Base-by-base conservation (phyloP, 257 asterid genomes). In the Petrea volubilis region DNA sequence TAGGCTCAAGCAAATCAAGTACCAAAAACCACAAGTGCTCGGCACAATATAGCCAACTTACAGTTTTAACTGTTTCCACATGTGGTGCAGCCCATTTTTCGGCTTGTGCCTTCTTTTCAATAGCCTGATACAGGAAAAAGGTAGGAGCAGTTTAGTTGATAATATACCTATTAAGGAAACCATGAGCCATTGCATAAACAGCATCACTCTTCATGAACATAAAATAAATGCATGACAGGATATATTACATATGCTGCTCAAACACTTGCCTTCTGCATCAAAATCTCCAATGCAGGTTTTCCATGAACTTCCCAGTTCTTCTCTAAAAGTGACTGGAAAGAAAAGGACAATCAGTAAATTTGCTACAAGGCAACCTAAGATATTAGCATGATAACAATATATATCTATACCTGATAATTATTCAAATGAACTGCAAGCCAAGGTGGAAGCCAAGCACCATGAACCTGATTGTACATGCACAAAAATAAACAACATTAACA, bases 31-130 rank as follows among this genome's bases (percentile, higher is more conserved):
- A 74, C 57, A 66, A 23, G 41, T 59, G 36, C 70, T 43, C n/a
- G 50, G 36, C 8, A 31, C 51, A 33, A 65, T 34, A 47, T 69
- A 73, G 52, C 38, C 47, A 59, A 80, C 97, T 84, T 83, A 94
- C 99, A 41, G 86, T 86, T 84, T 84, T 85, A 60, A 85, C 79
- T n/a, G 86, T 83, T 81, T 83, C 92, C 57, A 90, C 68, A 72
- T 91, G 98, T 7, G 99, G 99, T 51, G 89, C 92, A 77, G 91
- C 96, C 98, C 96, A 92, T 40, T 76, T 78, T 80, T 81, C 92
- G 75, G 86, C 95, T 79, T 84, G 92, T 21, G 83, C 89, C 84
- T 84, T 89, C 81, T 83, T 90, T 81, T 91, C 98, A 67, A 77
- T 23, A 43, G 87, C 98, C 99, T 94, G 65, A 61, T 36, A 75